A percentile compares a stretch with the other conserved stretches of the same genome.
Conservation (phyloP, 345 rosid species). For the Lepidium africanum region DNA sequence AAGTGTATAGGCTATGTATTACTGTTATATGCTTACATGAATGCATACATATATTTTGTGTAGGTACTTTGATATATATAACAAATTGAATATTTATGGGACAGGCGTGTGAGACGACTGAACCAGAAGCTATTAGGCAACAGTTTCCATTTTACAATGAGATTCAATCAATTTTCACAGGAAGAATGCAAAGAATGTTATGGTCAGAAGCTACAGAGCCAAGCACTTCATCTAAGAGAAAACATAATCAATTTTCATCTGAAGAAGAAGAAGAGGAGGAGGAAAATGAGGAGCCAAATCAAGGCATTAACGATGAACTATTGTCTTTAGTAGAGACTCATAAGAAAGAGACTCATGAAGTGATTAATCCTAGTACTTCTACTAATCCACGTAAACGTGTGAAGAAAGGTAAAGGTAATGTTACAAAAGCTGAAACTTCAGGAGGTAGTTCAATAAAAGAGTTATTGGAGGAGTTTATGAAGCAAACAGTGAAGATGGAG, state of each 20-base stretch:
- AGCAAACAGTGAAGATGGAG: constrained; percentile 72
- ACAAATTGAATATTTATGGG: not conserved
- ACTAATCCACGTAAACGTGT: constrained; percentile 28
- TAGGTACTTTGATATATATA: not conserved
- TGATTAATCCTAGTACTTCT: not conserved
- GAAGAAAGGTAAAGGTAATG: constrained; percentile 45
- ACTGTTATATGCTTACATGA: not conserved
- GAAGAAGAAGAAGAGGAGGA: constrained; percentile 55
- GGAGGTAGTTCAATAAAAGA: constrained; percentile 33
- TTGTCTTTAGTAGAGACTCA: constrained; percentile 22
- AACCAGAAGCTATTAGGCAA: constrained; percentile 61
- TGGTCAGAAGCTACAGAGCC: constrained; percentile 77
- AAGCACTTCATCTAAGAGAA: constrained; percentile 56
- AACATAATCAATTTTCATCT: constrained; percentile 44
- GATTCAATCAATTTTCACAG: constrained; percentile 57
- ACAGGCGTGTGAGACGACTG: constrained; percentile 81
- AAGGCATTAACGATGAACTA: constrained; percentile 22
- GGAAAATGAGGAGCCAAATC: constrained; percentile 17
- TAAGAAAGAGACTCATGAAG: constrained; percentile 19
- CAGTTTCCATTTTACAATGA: constrained; percentile 81
- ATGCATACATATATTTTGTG: not conserved
- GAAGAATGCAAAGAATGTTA: constrained; percentile 66
- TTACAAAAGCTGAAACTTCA: constrained; percentile 3
- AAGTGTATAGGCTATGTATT: not conserved
- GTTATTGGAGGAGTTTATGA: constrained; percentile 70